Evolutionary conservation across 1,284 basidiomycete genomes (phyloP).

Genomic region (Thelephora terrestris): DNA sequence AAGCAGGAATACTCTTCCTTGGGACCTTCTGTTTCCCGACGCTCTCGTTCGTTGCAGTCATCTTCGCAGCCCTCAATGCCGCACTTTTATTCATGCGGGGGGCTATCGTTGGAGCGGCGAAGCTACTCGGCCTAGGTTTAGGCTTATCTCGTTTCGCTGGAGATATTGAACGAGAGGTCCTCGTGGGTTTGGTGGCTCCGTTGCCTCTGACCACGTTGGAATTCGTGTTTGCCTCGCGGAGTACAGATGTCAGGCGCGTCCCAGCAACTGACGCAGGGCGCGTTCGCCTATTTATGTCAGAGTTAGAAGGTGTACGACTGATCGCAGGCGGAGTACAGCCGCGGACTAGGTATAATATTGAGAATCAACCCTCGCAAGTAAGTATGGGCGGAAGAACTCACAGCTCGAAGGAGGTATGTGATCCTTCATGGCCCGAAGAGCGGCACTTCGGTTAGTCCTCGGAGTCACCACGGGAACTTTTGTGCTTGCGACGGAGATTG

Average conservation of each 20-base stretch:
- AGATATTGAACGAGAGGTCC: slow-evolving; percentile 4
- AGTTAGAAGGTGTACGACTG: background rate
- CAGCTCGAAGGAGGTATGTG: slow-evolving; percentile 52
- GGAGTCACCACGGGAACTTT: slow-evolving; percentile 54
- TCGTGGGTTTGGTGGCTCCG: slow-evolving; percentile 10
- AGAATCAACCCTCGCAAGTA: slow-evolving; percentile 3
- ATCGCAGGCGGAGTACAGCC: slow-evolving; percentile 10
- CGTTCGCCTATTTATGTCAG: slow-evolving; percentile 6
- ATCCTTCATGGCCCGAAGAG: slow-evolving; percentile 50
- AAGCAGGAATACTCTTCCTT: slow-evolving; percentile 1
- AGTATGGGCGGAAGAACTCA: slow-evolving; percentile 24
- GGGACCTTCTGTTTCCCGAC: slow-evolving; percentile 5
- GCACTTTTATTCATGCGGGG: slow-evolving; percentile 70
- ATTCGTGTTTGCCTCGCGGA: slow-evolving; percentile 5
- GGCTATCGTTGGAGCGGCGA: slow-evolving; percentile 44
- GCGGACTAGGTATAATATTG: slow-evolving; percentile 16
- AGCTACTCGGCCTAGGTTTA: slow-evolving; percentile 43
- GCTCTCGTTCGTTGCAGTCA: slow-evolving; percentile 23
- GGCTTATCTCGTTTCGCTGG: slow-evolving; percentile 12
- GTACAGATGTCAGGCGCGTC: slow-evolving; percentile 6
- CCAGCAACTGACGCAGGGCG: slow-evolving; percentile 17
- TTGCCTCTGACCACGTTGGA: slow-evolving; percentile 4
- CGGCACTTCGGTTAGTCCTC: slow-evolving; percentile 59
- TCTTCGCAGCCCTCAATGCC: slow-evolving; percentile 58
- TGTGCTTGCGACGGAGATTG: slow-evolving; percentile 56